Percentiles rank a stretch among this genome's conserved stretches.
Conservation (phyloP, 129 eudicot genomes). For the Mikania micrantha region DNA sequence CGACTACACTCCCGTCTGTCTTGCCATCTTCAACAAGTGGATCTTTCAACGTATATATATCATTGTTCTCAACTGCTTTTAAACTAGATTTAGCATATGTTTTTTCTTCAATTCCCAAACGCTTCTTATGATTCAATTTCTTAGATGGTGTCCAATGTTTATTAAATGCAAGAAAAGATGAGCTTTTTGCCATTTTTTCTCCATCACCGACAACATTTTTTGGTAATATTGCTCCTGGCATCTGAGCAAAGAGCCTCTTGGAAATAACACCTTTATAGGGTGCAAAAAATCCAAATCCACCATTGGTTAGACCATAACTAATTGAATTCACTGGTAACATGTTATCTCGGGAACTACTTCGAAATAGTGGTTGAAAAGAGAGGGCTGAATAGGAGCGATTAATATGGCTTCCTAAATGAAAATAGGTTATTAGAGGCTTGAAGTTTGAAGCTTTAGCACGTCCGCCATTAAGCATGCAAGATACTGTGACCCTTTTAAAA, state of each 20-base stretch:
- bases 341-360: conserved; percentile 24
- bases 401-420: conserved; percentile 18
- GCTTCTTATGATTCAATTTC: conserved; percentile 28
- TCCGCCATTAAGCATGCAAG: conserved; percentile 12
- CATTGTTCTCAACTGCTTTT: conserved; percentile 28
- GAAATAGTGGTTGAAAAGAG: conserved; percentile 21
- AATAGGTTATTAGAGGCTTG: conserved; percentile 16
- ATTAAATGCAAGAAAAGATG: conserved; percentile 22
- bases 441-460: conserved; percentile 22
- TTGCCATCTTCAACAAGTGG: conserved; percentile 23
- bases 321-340: conserved; percentile 19
- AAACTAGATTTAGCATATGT: conserved; percentile 15
- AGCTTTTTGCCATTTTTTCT: conserved; percentile 9
- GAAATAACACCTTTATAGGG: conserved; percentile 20
- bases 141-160: conserved; percentile 37
- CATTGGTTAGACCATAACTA: conserved; percentile 26
- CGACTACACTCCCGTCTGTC: conserved; percentile 16
- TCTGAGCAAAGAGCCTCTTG: conserved; percentile 41
- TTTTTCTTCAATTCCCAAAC: conserved; percentile 18
- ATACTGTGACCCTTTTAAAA: conserved; percentile 27
- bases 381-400: conserved; percentile 26
- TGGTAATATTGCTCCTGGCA: conserved; percentile 26
- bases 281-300: conserved; percentile 24
- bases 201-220: conserved; percentile 27
- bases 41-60: conserved; percentile 16